Percentiles rank a stretch among this genome's conserved stretches.
These are phyloP conservation scores for Dorcoceras hygrometricum DNA, from an alignment of 257 asterid genomes.

Conservation along the genomic window DNA sequence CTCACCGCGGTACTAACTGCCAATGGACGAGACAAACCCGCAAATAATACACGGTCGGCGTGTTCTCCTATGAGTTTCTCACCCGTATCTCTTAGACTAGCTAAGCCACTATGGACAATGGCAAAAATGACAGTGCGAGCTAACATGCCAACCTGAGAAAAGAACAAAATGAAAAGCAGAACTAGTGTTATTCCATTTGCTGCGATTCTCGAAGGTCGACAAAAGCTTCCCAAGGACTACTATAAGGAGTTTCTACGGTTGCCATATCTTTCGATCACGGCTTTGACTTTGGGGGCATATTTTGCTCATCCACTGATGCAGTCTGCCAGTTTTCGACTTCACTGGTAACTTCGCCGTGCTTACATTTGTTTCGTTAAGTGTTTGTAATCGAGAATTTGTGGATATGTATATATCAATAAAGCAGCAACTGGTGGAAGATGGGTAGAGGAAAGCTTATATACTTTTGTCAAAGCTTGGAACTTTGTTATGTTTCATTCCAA, in stretches of 20 bases:
- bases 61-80: constrained; percentile 95
- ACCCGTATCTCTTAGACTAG: constrained; percentile 92
- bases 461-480: no score
- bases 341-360: constrained; percentile 49
- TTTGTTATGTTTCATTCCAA: no score
- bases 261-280: constrained; percentile 75
- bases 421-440: no score
- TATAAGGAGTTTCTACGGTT: constrained; percentile 77
- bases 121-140: constrained; percentile 72
- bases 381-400: background rate
- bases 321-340: constrained; percentile 83
- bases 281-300: constrained; percentile 71
- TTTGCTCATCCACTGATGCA: constrained; percentile 92
- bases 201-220: constrained; percentile 89
- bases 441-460: no score
- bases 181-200: constrained; percentile 91
- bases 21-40: constrained; percentile 83
- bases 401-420: no score
- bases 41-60: constrained; percentile 93
- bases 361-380: background rate
- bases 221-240: constrained; percentile 76
- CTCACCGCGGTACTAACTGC: constrained; percentile 92
- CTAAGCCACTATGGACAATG: constrained; percentile 91
- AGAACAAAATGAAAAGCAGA: constrained; percentile 31
- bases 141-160: constrained; percentile 65